Evolutionary conservation across 768 basidiomycete species (phyloP).

Genomic region (Boletus pseudo-olivaceus): DNA sequence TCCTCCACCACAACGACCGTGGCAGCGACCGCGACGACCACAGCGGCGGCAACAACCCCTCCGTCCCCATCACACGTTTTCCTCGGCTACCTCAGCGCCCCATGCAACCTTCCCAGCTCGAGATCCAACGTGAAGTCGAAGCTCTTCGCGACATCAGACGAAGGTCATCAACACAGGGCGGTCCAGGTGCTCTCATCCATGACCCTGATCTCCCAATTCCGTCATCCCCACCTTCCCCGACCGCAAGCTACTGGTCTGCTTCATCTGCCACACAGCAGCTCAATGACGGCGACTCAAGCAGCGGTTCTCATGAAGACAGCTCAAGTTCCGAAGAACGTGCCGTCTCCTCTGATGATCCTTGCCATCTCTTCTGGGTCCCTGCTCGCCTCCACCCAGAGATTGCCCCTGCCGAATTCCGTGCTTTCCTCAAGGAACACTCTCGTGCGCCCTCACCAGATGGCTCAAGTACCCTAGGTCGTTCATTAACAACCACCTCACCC

Average conservation of each 20-base stretch:
- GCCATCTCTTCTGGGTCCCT: conserved; percentile 97
- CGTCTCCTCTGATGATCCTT: conserved; percentile 65
- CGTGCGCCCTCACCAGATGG: conserved; percentile 55
- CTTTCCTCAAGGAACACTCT: conserved; percentile 92
- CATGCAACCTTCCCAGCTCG: conserved; percentile 78
- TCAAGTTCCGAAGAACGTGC: conserved; percentile 34
- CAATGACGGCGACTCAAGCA: conserved; percentile 44
- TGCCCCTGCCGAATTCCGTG: conserved; percentile 92
- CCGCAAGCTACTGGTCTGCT: conserved; percentile 48
- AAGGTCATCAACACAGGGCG: conserved; percentile 69
- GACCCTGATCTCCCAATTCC: conserved; percentile 90
- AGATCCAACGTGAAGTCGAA: conserved; percentile 85
- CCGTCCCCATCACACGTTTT: conserved; percentile 14
- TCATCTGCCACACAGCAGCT: conserved; percentile 31
- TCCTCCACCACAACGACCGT: conserved; percentile 8
- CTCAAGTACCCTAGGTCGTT: conserved; percentile 36
- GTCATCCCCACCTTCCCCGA: conserved; percentile 57
- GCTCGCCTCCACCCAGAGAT: conserved; percentile 96
- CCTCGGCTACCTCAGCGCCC: conserved; percentile 1
- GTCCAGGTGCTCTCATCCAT: conserved; percentile 77
- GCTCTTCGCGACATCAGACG: conserved; percentile 79
- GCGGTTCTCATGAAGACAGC: conserved; percentile 39
- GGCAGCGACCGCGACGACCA: conserved; percentile 7
- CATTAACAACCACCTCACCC: conserved; percentile 42
- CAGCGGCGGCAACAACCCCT: conserved; percentile 9